Base-by-base conservation (phyloP, 23 red algal species). In the Gracilaria gracilis region DNA sequence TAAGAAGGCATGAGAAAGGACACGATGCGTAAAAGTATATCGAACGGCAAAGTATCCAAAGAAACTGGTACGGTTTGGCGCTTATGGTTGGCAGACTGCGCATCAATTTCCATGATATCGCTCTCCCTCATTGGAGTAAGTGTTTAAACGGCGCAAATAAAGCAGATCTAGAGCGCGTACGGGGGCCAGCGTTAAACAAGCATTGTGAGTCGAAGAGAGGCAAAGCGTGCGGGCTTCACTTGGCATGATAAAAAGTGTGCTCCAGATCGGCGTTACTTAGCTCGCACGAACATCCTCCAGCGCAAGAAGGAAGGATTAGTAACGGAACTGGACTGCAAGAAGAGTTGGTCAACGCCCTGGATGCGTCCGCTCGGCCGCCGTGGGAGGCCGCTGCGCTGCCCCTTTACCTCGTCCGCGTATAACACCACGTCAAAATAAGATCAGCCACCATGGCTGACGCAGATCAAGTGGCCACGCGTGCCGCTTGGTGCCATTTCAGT, bases 1-100 rank as follows among this genome's bases (percentile, higher is more conserved):
- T 29, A 40, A 14, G 67, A 44, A 19, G 67, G 67, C 67, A 73
- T 37, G 0, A 73, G 67, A 73, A 73, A 73, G 11, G 67, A 73
- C 21, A 73, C 38, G 23, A 73, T 73, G 17, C 67, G 67, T 7
- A 73, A 29, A 37, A 73, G 67, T 2, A 73, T 29, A 44, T 73
- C 67, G 34, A 73, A 73, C 35, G 67, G 38, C 7, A 73, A 3
- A 12, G 33, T 44, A 73, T 73, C 67, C 67, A 73, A 42, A 2
- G 67, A 73, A 37, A 73, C 38, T 15, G 2, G 67, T 44, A 23
- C 38, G 4, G 16, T 44, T 20, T 44, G 2, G 8, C 35, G 67
- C 4, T 44, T 73, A 4, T 44, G 67, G 15, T 17, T 73, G 21
- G 13, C 44, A 37, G 19, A 29, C 67, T 73, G 35, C 67, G 4